Conservation (phyloP, 495 filamentous ascomycete species). For the Cairneyella variabilis region DNA sequence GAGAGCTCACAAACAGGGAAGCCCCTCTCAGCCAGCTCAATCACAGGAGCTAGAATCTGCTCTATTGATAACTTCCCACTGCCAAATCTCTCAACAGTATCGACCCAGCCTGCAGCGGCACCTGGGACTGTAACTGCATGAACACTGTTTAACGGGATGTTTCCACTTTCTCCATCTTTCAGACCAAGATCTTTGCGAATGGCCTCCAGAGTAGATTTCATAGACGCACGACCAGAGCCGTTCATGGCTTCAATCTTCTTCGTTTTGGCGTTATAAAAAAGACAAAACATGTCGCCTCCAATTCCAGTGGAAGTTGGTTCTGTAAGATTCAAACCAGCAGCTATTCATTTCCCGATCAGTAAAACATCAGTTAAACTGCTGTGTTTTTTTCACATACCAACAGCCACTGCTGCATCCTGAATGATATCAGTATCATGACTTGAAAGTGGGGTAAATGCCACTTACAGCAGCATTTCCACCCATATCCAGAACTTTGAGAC, state of each 20-base stretch:
- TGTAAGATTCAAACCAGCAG: conserved; percentile 87
- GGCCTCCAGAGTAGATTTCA: conserved; percentile 61
- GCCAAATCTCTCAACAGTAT: conserved; percentile 86
- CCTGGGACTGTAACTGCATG: conserved; percentile 85
- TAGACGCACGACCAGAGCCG: conserved; percentile 80
- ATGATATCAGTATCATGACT: conserved; percentile 1
- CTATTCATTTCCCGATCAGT: conserved; percentile 36
- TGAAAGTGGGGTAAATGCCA: conserved; percentile 19
- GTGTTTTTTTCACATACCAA: conserved; percentile 41
- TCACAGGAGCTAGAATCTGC: conserved; percentile 78
- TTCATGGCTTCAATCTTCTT: conserved; percentile 82
- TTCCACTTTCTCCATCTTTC: conserved; percentile 52
- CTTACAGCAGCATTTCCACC: conserved; percentile 92
- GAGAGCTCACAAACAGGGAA: conserved; percentile 84
- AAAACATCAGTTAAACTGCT: background rate
- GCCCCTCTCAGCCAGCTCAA: conserved; percentile 82
- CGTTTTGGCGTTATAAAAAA: conserved; percentile 83
- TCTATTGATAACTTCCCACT: conserved; percentile 77
- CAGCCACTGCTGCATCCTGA: conserved; percentile 91
- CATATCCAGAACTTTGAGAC: conserved; percentile 73
- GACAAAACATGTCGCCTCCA: conserved; percentile 96
- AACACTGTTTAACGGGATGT: conserved; percentile 72
- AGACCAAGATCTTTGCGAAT: conserved; percentile 68
- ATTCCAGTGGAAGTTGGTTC: conserved; percentile 95
- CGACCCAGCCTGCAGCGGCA: conserved; percentile 91